These are phyloP conservation scores for Pleurotus citrinopileatus DNA, from an alignment of 768 basidiomycete genomes.

Conservation along the genomic window DNA sequence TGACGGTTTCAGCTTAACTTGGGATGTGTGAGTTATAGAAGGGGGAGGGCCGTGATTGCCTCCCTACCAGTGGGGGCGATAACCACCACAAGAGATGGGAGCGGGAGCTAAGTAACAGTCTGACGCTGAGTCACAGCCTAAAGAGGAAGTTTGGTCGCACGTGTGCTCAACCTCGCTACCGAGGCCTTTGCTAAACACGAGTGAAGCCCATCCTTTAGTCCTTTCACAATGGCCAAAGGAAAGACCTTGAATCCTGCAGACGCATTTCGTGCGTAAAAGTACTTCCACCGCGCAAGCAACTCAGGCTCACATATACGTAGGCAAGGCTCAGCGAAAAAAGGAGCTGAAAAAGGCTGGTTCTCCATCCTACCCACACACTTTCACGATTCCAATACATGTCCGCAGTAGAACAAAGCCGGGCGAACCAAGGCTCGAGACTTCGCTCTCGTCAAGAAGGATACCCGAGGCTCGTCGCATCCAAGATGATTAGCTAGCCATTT, in stretches of 20 bases:
- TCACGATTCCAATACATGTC: conserved; percentile 18
- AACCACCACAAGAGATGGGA: conserved; percentile 29
- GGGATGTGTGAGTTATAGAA: conserved; percentile 11
- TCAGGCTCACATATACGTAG: conserved; percentile 35
- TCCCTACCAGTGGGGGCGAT: conserved; percentile 49
- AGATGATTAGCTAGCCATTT: no score
- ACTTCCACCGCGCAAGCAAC: background rate
- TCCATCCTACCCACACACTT: conserved; percentile 12
- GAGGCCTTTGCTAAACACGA: background rate
- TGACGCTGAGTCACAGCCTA: background rate
- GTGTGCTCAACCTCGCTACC: background rate
- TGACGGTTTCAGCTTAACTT: background rate
- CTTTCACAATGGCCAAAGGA: conserved; percentile 68
- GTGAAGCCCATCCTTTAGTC: no score
- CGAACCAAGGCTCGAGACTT: conserved; percentile 82
- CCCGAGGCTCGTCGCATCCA: conserved; percentile 45
- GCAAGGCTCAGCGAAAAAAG: conserved; percentile 90
- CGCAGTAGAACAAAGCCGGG: conserved; percentile 88
- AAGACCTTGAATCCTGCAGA: conserved; percentile 94
- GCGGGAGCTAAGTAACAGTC: background rate
- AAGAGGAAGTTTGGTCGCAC: conserved; percentile 5
- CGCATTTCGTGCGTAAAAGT: conserved; percentile 65
- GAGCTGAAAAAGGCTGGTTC: conserved; percentile 87
- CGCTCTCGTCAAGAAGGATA: conserved; percentile 93
- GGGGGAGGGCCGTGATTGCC: conserved; percentile 27